Evolutionary conservation across 2,329 filamentous ascomycete species (phyloP), one percentile per base, ranked within the genome.

Genomic region (Colletotrichum musicola): DNA sequence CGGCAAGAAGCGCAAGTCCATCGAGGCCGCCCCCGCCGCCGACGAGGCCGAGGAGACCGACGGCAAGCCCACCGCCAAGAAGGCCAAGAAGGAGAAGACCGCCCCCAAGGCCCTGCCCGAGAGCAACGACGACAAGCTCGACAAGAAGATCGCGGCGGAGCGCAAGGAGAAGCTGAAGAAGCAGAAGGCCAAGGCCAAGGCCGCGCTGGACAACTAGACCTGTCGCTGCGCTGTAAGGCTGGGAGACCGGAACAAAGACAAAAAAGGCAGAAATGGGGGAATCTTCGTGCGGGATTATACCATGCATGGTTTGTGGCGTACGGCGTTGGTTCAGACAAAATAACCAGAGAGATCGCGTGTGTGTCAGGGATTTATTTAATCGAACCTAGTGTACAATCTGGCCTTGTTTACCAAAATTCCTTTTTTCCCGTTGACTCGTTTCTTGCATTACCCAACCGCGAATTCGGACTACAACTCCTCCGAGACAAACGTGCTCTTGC

Each of bases 1-100:
- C 42, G 87, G 87, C 75, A 93, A 92, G 87, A 89, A 89, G 83
- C 83, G 87, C 72, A 89, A 89, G 82, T 82, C 84, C 1, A 74
- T 85, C 60, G 79, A 77, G 47, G 72, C 75, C 44, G 69, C 64
- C 27, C 62, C 62, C 30, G 63, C 70, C 27, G 81, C 72, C 78
- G 58, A 79, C 73, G 74, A 77, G 54, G 77, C 78, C 73, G 70
- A 69, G 44, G 75, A 76, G 20, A 76, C 75, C 64, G 72, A 75
- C 57, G 72, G 75, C 50, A 82, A 81, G 71, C 77, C 79, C 22
- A 73, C 78, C 64, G 75, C 75, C 38, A 86, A 86, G 77, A 82
- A 84, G 76, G 64, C 72, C 30, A 77, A 77, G 69, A 75, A 75
- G 68, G 62, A 58, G 68, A 59, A 58, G 20, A 53, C 64, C 16